These are phyloP conservation scores for Alectoria sarmentosa DNA, from an alignment of 495 filamentous ascomycete genomes.

Conservation along the genomic window DNA sequence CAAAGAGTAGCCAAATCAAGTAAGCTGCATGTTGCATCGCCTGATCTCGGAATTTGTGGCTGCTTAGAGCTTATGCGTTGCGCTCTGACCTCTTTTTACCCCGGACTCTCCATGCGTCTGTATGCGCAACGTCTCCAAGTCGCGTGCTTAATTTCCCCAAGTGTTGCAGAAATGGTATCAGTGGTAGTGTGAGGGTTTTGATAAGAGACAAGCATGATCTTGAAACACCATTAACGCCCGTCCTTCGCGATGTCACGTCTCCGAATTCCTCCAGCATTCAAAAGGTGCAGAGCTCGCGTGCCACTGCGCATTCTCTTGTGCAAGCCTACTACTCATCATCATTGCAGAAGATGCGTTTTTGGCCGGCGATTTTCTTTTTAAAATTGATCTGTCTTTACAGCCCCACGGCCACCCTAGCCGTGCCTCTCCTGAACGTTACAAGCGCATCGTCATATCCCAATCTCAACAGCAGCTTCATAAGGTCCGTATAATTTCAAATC, in stretches of 20 bases:
- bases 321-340: neutral
- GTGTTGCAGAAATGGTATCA: neutral
- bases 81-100: neutral
- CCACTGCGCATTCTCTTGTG: neutral
- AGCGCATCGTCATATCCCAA: neutral
- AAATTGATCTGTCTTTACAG: neutral
- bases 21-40: neutral
- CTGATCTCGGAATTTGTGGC: neutral
- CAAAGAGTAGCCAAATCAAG: neutral
- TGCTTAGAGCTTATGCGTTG: neutral
- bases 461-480: neutral
- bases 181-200: neutral
- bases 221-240: neutral
- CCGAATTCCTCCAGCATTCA: neutral
- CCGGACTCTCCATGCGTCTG: neutral
- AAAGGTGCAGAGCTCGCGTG: neutral
- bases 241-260: neutral
- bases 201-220: neutral
- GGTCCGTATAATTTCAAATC: neutral
- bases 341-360: neutral
- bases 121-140: neutral
- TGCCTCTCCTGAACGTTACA: neutral
- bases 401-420: neutral
- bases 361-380: neutral
- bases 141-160: neutral